Evolutionary conservation across 768 basidiomycete species (phyloP).

Genomic region (Postia placenta): DNA sequence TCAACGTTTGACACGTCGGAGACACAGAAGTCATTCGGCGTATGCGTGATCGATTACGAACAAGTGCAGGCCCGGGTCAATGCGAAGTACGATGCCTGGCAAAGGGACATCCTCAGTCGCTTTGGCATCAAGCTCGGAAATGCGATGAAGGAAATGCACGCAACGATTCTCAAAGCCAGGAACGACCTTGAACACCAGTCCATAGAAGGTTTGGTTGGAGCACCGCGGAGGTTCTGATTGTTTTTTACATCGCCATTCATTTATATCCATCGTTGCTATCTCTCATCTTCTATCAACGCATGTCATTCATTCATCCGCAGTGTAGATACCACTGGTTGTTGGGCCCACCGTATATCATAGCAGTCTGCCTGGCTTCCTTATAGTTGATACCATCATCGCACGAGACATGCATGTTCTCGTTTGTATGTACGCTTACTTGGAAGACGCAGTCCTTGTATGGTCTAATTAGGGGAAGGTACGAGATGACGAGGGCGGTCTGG

Average conservation of each 20-base stretch:
- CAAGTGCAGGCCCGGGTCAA: slow-evolving; percentile 97
- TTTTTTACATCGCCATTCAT: neutral
- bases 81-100: slow-evolving; percentile 98
- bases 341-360: too few relatives aligned
- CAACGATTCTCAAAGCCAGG: slow-evolving; percentile 84
- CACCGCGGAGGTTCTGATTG: slow-evolving; percentile 30
- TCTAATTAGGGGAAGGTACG: too few relatives aligned
- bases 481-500: too few relatives aligned
- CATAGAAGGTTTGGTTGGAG: slow-evolving; percentile 81
- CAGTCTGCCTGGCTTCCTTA: too few relatives aligned
- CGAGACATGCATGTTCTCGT: too few relatives aligned
- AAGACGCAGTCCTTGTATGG: too few relatives aligned
- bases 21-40: slow-evolving; percentile 86
- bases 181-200: slow-evolving; percentile 96
- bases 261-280: too few relatives aligned
- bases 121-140: slow-evolving; percentile 92
- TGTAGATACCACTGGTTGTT: too few relatives aligned
- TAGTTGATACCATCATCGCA: too few relatives aligned
- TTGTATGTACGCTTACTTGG: too few relatives aligned
- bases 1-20: slow-evolving; percentile 97
- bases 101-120: slow-evolving; percentile 85
- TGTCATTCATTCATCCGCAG: too few relatives aligned
- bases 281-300: too few relatives aligned
- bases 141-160: slow-evolving; percentile 98
- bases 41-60: slow-evolving; percentile 94